These are phyloP conservation scores for Chenopodium quinoa DNA, from an alignment of 148 eudicot genomes.

Conservation along the genomic window DNA sequence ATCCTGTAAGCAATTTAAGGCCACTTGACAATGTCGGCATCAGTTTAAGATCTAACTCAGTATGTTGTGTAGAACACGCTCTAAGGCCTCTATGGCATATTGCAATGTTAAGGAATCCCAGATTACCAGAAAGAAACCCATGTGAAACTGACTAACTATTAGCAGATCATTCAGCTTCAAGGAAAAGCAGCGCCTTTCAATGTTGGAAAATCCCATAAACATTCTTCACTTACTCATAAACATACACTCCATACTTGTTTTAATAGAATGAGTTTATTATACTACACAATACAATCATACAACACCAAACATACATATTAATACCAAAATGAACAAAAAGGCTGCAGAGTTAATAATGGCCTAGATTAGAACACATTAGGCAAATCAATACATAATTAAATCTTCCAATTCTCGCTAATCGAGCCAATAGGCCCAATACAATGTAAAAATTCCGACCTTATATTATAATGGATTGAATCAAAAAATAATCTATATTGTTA, in stretches of 20 bases:
- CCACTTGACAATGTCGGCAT: not conserved
- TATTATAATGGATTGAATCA: not conserved
- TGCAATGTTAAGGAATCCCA: not conserved
- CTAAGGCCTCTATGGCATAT: not conserved
- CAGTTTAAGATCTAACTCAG: not conserved
- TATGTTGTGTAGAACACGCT: not conserved
- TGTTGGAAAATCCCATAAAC: not conserved
- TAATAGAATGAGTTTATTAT: not conserved
- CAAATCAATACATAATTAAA: no score
- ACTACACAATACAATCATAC: not conserved
- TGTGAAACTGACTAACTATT: no score
- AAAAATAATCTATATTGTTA: not conserved
- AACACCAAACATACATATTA: not conserved
- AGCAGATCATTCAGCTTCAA: no score
- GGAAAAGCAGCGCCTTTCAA: not conserved
- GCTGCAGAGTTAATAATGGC: not conserved
- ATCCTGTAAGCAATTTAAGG: not conserved
- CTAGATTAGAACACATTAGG: no score
- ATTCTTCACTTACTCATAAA: not conserved
- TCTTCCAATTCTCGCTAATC: not conserved
- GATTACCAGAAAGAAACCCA: not conserved
- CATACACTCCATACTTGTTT: not conserved
- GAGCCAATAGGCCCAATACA: not conserved
- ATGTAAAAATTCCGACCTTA: not conserved
- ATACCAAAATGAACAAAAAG: not conserved